Evolutionary conservation across 1,139 yeast species (phyloP), one percentile per base, ranked within the genome.

Genomic region (Chernovozyma sophiae-reginae): DNA sequence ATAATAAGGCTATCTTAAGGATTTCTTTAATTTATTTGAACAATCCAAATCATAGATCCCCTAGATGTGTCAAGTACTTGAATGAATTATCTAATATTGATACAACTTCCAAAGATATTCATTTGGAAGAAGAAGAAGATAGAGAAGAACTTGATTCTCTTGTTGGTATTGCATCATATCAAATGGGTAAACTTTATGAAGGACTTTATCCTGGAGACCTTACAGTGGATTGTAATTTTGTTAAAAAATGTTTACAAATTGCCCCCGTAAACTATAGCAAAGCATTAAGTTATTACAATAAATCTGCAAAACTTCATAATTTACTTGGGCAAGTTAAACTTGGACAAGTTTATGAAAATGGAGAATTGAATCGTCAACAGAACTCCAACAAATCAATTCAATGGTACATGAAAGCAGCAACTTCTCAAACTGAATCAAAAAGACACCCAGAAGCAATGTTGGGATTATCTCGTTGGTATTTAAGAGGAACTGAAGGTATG

Each of bases 381-480:
- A 86, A 86, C 52, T 77, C 95, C 13, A 72, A 72, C 48, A 80
- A 83, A 51, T 82, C 95, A 4, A 78, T 92, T 40, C 92, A 89
- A 34, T 92, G 97, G 97, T 92, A 86, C 60, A 71, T 83, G 40
- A 77, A 81, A 47, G 92, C 95, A 1, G 89, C 95, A 0, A 72
- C 63, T 13, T 65, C 72, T n/a, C 70, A 72, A 13, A 52, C 68
- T 29, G 55, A 62, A 19, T 66, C 73, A 45, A 72, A 71, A 38
- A 85, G 90, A 32, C 92, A 87, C 52, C 81, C 94, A 0, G 86
- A 86, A 51, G 92, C 96, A 6, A 90, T 90, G 72, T 68, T 90
- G 52, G 96, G 96, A 0, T 68, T 92, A 40, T 78, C 89, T 43
- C 90, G 97, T 32, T 92, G 98, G 97, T 86, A 84, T 53, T 68